Percentiles rank a stretch among this genome's conserved stretches.
phyloP scores from a whole-genome alignment of 257 asterid species.

The Jacaranda copaia region DNA sequence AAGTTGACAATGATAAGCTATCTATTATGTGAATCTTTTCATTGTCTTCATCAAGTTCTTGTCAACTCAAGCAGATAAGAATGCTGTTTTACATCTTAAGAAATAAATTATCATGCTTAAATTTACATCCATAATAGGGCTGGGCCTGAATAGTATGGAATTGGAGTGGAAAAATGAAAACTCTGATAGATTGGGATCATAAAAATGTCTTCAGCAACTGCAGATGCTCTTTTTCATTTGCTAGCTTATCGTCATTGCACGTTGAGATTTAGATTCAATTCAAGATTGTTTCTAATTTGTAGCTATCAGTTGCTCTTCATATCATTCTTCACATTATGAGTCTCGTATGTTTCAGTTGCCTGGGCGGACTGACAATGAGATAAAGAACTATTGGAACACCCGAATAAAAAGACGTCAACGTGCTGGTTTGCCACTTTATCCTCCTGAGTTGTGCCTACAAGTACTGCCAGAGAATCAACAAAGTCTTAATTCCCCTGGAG shows the following conservation, averaged over 20 bases:
- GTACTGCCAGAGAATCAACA: constrained; percentile 50
- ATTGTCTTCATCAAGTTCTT: not conserved
- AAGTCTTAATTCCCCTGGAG: constrained; percentile 45
- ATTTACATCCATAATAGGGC: not conserved
- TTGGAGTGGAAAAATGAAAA: not conserved
- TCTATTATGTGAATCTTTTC: not conserved
- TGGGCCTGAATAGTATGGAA: not conserved
- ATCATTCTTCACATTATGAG: constrained; percentile 1
- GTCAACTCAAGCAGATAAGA: not conserved
- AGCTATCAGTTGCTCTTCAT: not conserved
- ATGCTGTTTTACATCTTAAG: not conserved
- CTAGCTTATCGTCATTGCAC: constrained; percentile 17
- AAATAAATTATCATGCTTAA: not conserved
- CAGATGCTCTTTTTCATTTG: not conserved
- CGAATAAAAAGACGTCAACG: constrained; percentile 74
- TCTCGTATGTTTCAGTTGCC: constrained; percentile 56
- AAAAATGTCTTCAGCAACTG: not conserved
- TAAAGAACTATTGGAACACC: constrained; percentile 76
- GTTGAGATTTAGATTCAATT: constrained; percentile 24
- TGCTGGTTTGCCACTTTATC: constrained; percentile 72
- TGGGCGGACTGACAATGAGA: constrained; percentile 77
- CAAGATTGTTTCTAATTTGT: constrained; percentile 9
- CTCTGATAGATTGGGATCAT: not conserved
- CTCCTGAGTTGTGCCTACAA: constrained; percentile 55
- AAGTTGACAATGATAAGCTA: not conserved